These are phyloP conservation scores for Stephania cephalantha DNA, from an alignment of 164 flowering plant species.

Conservation along the genomic window DNA sequence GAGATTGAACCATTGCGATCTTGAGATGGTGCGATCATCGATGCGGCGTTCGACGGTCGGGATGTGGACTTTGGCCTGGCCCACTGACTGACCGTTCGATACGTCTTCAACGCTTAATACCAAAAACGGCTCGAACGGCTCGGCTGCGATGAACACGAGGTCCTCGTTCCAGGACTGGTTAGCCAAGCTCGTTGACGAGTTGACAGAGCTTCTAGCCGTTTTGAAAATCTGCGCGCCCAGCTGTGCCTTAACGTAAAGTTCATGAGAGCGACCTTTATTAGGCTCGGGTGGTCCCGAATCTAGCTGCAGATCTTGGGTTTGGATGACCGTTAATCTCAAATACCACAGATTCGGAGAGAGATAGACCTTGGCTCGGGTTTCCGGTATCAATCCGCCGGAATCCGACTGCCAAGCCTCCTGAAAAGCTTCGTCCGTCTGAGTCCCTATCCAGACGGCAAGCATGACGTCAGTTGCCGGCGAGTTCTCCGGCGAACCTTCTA, in stretches of 20 bases:
- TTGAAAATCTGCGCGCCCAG: constrained; percentile 79
- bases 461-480: constrained; percentile 56
- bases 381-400: constrained; percentile 76
- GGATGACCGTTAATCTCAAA: constrained; percentile 88
- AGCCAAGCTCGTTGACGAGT: constrained; percentile 29
- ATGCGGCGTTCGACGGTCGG: constrained; percentile 52
- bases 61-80: constrained; percentile 56
- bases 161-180: constrained; percentile 94
- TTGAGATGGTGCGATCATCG: constrained; percentile 45
- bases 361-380: constrained; percentile 88
- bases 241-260: constrained; percentile 76
- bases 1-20: constrained; percentile 80
- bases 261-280: constrained; percentile 36
- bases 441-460: constrained; percentile 93
- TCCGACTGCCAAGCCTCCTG: constrained; percentile 98
- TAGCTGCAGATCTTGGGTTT: constrained; percentile 84
- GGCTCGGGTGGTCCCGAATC: constrained; percentile 38
- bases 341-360: constrained; percentile 98
- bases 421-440: constrained; percentile 93
- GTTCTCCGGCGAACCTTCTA: constrained; percentile 51
- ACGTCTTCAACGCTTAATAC: constrained; percentile 66
- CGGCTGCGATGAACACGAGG: constrained; percentile 80
- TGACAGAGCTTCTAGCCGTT: constrained; percentile 41
- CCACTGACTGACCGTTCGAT: constrained; percentile 40
- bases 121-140: constrained; percentile 88